Base-by-base conservation (phyloP, 352 stramenopile genomes). In the Halophytophthora polymorphica region DNA sequence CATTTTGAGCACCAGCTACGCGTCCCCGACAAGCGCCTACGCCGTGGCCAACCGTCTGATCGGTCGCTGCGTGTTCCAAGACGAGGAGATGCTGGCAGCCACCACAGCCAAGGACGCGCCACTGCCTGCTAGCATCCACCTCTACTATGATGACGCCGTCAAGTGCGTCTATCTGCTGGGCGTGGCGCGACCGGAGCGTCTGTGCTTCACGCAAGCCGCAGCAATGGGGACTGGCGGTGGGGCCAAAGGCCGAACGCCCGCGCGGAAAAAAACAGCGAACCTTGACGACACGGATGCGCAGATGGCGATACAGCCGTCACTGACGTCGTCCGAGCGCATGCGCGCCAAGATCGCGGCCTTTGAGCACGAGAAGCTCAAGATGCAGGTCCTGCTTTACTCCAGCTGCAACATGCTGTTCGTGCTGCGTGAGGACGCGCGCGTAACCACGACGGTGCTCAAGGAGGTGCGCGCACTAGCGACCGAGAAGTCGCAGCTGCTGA, bases 31-130 rank as follows among this genome's bases (percentile, higher is more conserved):
- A 22, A 50, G 59, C 13, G 57, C 68, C 15, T 74, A 69, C 41
- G 58, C 72, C 35, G 79, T 89, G 38, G 59, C 72, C 21, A 91
- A 91, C 37, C 75, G 76, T 2, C 15, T 91, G 5, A 81, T 91
- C 6, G 77, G 80, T 7, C 75, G 65, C 38, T 59, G 53, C 28
- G 76, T 73, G 12, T 91, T 91, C 45, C 45, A 56, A 46, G 57
- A 57, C 8, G 47, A 65, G 3, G 53, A 69, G 11, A 56, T 69
- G 38, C 61, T 76, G 15, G 39, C 54, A 13, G 39, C 59, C 3
- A 60, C 47, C 6, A 62, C 42, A 13, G 50, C 66, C 17, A 69
- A 69, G 36, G 55, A 66, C 28, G 39, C 14, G 5, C 38, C 21
- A 53, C 43, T 69, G 39, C 50, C 58, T 28, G 66, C 73, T 1